phyloP scores from a whole-genome alignment of 2,329 filamentous ascomycete species.

The Fusarium secorum region DNA sequence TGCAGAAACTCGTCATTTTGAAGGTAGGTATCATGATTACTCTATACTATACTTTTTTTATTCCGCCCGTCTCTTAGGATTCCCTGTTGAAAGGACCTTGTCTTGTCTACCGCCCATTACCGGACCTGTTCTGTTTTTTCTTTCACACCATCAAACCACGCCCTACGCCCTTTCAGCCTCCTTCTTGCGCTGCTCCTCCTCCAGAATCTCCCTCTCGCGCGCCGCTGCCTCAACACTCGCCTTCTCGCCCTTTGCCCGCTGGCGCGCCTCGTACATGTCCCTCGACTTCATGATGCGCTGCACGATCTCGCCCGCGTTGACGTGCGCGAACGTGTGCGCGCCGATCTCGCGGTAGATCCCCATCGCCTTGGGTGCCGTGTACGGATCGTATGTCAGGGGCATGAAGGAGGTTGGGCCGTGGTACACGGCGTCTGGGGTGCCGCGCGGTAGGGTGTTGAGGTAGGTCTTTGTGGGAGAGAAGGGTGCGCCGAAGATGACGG shows the following conservation, averaged over 20 bases:
- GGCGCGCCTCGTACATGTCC: constrained; percentile 88
- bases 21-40: constrained; percentile 30
- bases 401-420: constrained; percentile 97
- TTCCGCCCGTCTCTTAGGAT: not conserved
- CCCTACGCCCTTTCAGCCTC: constrained; percentile 52
- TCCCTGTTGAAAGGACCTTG: constrained; percentile 39
- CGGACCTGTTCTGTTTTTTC: not conserved
- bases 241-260: constrained; percentile 90
- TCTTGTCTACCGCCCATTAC: constrained; percentile 8
- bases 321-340: constrained; percentile 79
- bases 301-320: constrained; percentile 94
- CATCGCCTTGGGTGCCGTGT: constrained; percentile 80
- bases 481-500: constrained; percentile 88
- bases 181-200: constrained; percentile 63
- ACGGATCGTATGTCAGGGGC: constrained; percentile 80
- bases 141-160: constrained; percentile 9
- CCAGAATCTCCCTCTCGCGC: constrained; percentile 67
- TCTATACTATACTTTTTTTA: not conserved
- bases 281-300: constrained; percentile 87
- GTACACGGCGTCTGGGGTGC: constrained; percentile 82
- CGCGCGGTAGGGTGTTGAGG: constrained; percentile 76
- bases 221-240: constrained; percentile 75
- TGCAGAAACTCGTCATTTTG: not conserved
- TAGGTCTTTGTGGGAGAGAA: constrained; percentile 85
- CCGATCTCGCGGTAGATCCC: constrained; percentile 84